Evolutionary conservation across 805 yeast species (phyloP).

Genomic region (Candida schatavii): DNA sequence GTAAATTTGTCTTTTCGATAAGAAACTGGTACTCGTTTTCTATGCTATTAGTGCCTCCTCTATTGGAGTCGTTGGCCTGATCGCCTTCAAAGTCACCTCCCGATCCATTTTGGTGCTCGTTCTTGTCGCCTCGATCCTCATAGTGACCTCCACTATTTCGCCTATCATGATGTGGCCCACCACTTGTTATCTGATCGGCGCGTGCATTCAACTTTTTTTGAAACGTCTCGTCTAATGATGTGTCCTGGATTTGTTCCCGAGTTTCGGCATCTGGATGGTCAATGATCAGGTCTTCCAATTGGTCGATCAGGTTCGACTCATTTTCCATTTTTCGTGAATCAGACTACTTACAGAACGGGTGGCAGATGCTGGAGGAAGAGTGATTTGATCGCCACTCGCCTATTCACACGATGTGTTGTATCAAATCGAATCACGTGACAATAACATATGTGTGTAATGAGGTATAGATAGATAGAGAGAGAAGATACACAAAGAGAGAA

Average conservation of each 20-base stretch:
- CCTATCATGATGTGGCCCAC: neutral
- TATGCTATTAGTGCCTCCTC: neutral
- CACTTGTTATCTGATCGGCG: slow-evolving; percentile 32
- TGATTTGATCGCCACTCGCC: no score
- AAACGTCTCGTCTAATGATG: slow-evolving; percentile 38
- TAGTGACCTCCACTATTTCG: neutral
- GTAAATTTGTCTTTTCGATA: slow-evolving; percentile 28
- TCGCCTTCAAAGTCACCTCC: slow-evolving; percentile 2
- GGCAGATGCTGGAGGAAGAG: no score
- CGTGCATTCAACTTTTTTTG: slow-evolving; percentile 40
- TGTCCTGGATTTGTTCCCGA: slow-evolving; percentile 25
- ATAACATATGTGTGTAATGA: no score
- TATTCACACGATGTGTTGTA: no score
- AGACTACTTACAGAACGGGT: no score
- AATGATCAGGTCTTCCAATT: slow-evolving; percentile 46
- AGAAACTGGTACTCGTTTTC: slow-evolving; percentile 23
- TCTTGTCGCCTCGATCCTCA: neutral
- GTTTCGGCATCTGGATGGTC: slow-evolving; percentile 40
- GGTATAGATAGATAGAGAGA: no score
- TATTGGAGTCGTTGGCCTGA: slow-evolving; percentile 4
- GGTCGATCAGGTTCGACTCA: slow-evolving; percentile 36
- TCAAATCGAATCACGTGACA: no score
- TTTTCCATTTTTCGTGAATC: slow-evolving; percentile 11
- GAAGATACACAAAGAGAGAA: no score
- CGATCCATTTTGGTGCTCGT: neutral